Conservation (phyloP, 192 early-diverging fungal species). For the Rhizoclosmatium sp. region DNA sequence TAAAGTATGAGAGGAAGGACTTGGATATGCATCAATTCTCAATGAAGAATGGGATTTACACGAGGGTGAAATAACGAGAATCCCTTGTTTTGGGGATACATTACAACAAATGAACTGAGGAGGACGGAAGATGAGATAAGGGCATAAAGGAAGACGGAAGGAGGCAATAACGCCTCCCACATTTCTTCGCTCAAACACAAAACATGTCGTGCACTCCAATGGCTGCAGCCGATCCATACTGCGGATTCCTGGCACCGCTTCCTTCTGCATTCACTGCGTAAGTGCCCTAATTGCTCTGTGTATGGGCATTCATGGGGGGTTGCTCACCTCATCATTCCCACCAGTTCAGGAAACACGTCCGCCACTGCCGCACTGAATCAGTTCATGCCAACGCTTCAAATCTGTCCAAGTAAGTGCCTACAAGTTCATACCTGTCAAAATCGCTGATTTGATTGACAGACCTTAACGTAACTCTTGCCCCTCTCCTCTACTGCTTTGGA, state of each 20-base stretch:
- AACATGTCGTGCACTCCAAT: background rate
- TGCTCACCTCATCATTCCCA: background rate
- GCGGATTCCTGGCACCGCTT: constrained; percentile 19
- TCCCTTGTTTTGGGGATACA: too few species aligned
- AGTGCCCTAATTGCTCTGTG: background rate
- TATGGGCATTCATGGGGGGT: background rate
- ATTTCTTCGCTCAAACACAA: too few species aligned
- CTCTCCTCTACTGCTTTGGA: constrained; percentile 21
- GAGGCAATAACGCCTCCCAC: too few species aligned
- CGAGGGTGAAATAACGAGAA: background rate
- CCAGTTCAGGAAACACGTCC: background rate
- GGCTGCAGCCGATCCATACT: constrained; percentile 18
- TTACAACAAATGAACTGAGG: too few species aligned
- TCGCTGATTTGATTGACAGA: background rate
- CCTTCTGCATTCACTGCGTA: constrained; percentile 11
- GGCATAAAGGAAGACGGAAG: too few species aligned
- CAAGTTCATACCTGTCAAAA: too few species aligned
- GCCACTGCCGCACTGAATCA: constrained; percentile 17
- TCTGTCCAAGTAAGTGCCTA: background rate
- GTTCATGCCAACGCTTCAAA: constrained; percentile 13
- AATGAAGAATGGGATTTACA: background rate
- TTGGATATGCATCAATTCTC: background rate
- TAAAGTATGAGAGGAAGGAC: too few species aligned
- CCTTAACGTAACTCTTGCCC: constrained; percentile 14
- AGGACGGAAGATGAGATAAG: too few species aligned